phyloP scores from a whole-genome alignment of 2,329 filamentous ascomycete genomes.

The Lachnellula subtilissima region DNA sequence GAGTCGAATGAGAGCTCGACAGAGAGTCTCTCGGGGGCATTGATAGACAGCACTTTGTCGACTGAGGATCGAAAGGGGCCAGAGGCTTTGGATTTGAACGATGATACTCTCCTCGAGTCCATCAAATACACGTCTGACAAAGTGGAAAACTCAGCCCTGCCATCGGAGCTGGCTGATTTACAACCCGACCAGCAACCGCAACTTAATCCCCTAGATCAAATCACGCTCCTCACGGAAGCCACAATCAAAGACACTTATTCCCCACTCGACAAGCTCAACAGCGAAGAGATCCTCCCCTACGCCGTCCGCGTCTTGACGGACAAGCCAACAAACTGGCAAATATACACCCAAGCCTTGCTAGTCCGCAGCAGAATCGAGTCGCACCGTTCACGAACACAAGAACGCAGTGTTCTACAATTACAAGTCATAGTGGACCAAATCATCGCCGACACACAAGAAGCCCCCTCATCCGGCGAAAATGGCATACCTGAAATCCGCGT shows the following conservation, averaged over 20 bases:
- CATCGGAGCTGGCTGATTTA: slow-evolving; percentile 57
- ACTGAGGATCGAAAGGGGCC: slow-evolving; percentile 42
- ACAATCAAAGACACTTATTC: slow-evolving; percentile 86
- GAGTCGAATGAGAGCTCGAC: slow-evolving; percentile 21
- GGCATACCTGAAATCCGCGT: slow-evolving; percentile 45
- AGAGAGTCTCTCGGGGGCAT: slow-evolving; percentile 12
- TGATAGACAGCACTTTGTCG: slow-evolving; percentile 11
- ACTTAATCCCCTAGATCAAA: slow-evolving; percentile 78
- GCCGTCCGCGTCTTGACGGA: slow-evolving; percentile 82
- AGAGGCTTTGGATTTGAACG: slow-evolving; percentile 72
- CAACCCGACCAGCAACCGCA: slow-evolving; percentile 78
- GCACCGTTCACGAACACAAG: slow-evolving; percentile 79
- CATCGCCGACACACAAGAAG: slow-evolving; percentile 67
- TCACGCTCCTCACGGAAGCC: slow-evolving; percentile 80
- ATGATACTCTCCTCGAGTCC: slow-evolving; percentile 86
- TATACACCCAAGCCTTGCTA: slow-evolving; percentile 89
- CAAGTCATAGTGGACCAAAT: slow-evolving; percentile 96
- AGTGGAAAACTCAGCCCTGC: slow-evolving; percentile 45
- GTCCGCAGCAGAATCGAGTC: slow-evolving; percentile 87
- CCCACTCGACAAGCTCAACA: slow-evolving; percentile 75
- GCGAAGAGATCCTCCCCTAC: slow-evolving; percentile 91
- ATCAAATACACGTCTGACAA: slow-evolving; percentile 58
- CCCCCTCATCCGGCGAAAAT: slow-evolving; percentile 19
- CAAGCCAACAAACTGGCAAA: slow-evolving; percentile 93
- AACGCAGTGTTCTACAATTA: slow-evolving; percentile 84